These are phyloP conservation scores for Tolypocladium album DNA, from an alignment of 2,329 filamentous ascomycete genomes.

Conservation along the genomic window DNA sequence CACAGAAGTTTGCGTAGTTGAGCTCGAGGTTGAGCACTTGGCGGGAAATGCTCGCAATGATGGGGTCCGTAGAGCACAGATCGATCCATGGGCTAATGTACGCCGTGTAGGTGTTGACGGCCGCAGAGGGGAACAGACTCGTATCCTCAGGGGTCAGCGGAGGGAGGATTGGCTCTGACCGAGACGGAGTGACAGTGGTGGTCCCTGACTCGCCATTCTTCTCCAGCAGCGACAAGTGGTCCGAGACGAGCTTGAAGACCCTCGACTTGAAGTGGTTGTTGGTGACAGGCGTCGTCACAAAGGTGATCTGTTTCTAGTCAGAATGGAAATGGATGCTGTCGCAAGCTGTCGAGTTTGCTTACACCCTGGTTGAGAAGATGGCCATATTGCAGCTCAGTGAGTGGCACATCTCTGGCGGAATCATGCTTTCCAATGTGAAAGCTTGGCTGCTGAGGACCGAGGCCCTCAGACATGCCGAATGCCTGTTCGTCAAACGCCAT, in stretches of 20 bases:
- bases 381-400: conserved; percentile 53
- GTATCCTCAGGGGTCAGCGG: conserved; percentile 75
- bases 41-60: conserved; percentile 76
- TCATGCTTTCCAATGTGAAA: conserved; percentile 72
- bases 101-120: conserved; percentile 64
- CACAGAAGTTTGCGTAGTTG: conserved; percentile 92
- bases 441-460: conserved; percentile 21
- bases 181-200: conserved; percentile 31
- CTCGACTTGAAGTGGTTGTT: conserved; percentile 61
- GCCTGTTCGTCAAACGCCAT: conserved; percentile 13
- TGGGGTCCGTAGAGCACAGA: conserved; percentile 68
- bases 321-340: not conserved
- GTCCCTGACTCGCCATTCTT: conserved; percentile 24
- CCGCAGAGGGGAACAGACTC: conserved; percentile 54
- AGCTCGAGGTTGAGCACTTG: conserved; percentile 87
- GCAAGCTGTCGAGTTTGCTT: conserved; percentile 23
- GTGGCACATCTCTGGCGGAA: conserved; percentile 46
- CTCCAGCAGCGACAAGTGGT: conserved; percentile 39
- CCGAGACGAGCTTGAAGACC: conserved; percentile 50
- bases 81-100: conserved; percentile 91
- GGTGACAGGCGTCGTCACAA: conserved; percentile 69
- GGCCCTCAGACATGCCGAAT: conserved; percentile 14
- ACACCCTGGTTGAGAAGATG: conserved; percentile 60
- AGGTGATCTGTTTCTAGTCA: conserved; percentile 51
- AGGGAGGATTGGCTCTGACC: conserved; percentile 46